phyloP scores from a whole-genome alignment of 2,329 filamentous ascomycete species.

The Chrysoporthe puriensis region DNA sequence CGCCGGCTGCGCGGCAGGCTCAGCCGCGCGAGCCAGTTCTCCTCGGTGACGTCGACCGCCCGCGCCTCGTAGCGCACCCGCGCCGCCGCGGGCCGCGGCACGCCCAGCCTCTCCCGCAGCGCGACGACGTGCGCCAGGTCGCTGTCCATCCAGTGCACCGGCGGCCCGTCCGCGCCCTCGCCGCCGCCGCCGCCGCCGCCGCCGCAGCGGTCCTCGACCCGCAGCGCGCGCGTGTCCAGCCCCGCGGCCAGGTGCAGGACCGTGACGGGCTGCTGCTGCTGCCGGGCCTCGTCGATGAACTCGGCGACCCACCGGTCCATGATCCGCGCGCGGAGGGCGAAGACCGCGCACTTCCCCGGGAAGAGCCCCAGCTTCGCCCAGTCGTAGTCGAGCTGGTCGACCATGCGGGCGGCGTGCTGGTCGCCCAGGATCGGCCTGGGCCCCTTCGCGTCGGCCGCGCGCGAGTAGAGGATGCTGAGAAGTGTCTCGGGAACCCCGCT shows the following conservation, averaged over 20 bases:
- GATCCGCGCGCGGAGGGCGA: conserved; percentile 18
- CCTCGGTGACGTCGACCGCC: conserved; percentile 23
- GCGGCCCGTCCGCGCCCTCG: neutral
- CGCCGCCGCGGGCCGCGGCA: conserved; percentile 9
- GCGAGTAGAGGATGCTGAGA: conserved; percentile 19
- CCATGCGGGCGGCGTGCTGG: conserved; percentile 16
- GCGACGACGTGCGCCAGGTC: conserved; percentile 28
- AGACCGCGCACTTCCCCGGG: neutral
- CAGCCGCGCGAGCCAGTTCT: conserved; percentile 23
- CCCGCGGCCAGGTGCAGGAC: conserved; percentile 28
- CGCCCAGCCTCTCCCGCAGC: conserved; percentile 15
- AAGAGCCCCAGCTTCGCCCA: conserved; percentile 13
- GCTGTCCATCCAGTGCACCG: conserved; percentile 26
- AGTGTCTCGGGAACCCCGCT: conserved; percentile 24
- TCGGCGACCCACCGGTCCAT: conserved; percentile 23
- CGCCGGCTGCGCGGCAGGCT: conserved; percentile 8
- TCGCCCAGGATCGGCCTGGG: conserved; percentile 23
- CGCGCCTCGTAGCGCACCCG: conserved; percentile 18
- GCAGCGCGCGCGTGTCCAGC: conserved; percentile 27
- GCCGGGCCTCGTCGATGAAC: conserved; percentile 15
- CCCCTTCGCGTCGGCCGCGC: conserved; percentile 20
- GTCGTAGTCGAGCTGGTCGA: conserved; percentile 26
- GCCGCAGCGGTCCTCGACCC: conserved; percentile 12
- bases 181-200: neutral
- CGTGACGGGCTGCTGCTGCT: conserved; percentile 18